phyloP scores from a whole-genome alignment of 2,329 filamentous ascomycete genomes.

The Colletotrichum destructivum region DNA sequence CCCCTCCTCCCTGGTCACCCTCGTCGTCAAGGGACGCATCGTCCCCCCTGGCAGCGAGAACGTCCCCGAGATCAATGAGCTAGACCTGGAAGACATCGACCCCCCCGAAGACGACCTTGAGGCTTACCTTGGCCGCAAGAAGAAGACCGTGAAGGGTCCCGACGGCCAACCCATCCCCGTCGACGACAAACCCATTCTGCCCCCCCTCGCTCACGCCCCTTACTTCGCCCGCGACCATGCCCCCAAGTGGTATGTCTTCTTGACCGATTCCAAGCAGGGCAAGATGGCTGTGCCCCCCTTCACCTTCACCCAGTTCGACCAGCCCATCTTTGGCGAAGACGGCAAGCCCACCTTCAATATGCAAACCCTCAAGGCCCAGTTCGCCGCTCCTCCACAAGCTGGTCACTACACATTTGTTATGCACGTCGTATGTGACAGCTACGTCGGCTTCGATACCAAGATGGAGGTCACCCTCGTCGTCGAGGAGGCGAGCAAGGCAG shows the following conservation, averaged over 20 bases:
- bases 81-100: conserved; percentile 91
- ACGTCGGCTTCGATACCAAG: conserved; percentile 93
- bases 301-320: conserved; percentile 93
- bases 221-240: conserved; percentile 92
- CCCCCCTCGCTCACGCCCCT: conserved; percentile 90
- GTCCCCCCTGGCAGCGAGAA: conserved; percentile 87
- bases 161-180: conserved; percentile 71
- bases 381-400: conserved; percentile 91
- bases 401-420: conserved; percentile 96
- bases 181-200: conserved; percentile 77
- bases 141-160: conserved; percentile 73
- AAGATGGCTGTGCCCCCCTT: conserved; percentile 98
- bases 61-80: conserved; percentile 80
- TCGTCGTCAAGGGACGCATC: conserved; percentile 95
- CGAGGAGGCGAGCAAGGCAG: conserved; percentile 89
- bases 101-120: conserved; percentile 94
- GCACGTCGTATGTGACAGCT: conserved; percentile 94
- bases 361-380: conserved; percentile 97
- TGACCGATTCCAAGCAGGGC: conserved; percentile 93
- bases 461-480: conserved; percentile 91
- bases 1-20: conserved; percentile 90
- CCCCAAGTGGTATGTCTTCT: conserved; percentile 94
- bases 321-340: conserved; percentile 84
- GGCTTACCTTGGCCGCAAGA: conserved; percentile 84
- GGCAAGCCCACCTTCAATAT: conserved; percentile 94